Base-by-base conservation (phyloP, 768 basidiomycete genomes). In the Chlorophyllum brunneum region DNA sequence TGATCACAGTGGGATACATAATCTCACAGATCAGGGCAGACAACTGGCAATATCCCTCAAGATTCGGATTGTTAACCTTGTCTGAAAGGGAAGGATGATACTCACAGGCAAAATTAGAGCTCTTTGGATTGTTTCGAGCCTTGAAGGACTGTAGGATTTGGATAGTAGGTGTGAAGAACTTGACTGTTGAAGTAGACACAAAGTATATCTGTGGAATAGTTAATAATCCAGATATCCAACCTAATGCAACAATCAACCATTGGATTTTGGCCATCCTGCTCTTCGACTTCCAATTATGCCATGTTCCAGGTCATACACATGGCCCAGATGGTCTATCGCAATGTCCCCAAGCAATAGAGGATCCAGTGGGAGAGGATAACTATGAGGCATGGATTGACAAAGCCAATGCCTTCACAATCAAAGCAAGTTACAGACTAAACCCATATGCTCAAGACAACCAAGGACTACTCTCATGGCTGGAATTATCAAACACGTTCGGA, bases 81-180 rank as follows among this genome's bases (percentile, higher is more conserved):
- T 61, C 61, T 34, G 60, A 64, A 5, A 30, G 62, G 2, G 58
- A 63, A 43, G 46, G 48, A 3, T 11, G 8, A 31, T 72, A 43
- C 51, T 72, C 54, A 52, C 66, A 70, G 46, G 57, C 69, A 0
- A 72, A 74, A 39, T 16, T 69, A 2, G 70, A 73, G 54, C 56
- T 73, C 0, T 69, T 65, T 53, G 61, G 68, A 0, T 53, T 70
- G 2, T 68, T 62, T 37, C 40, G 53, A 1, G 59, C 60, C 0
- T 60, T 70, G 0, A 48, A 54, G 1, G 58, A 61, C 0, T 30
- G 55, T 7, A 33, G 47, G 18, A 2, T 68, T 0, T 65, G 58
- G 33, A 47, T 70, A 1, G 56, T 70, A 24, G 60, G 70, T 0
- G 54, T 68, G 0, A 39, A 44, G 2, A 58, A 60, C 13, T 54